Base-by-base conservation (phyloP, 768 basidiomycete genomes). In the Boletus fagicola region DNA sequence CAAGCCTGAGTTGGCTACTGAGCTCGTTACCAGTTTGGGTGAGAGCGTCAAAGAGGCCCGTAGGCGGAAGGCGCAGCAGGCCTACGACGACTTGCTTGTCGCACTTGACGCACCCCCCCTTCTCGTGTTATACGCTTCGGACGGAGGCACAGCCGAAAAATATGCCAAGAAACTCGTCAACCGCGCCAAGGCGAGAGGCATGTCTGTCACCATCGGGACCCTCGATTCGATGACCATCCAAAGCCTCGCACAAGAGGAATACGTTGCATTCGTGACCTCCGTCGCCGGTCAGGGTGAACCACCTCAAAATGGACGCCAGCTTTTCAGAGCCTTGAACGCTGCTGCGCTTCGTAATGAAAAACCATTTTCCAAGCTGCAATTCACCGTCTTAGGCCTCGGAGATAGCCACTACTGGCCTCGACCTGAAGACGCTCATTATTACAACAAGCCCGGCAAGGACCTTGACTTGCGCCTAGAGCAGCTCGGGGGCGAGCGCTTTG, bases 351-450 rank as follows among this genome's bases (percentile, higher is more conserved):
- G 71, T 51, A 75, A 77, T 2, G 86, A 88, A 51, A 78, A 75
- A 53, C 76, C 80, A 6, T 77, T 94, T 43, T 60, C 76, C 51
- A 86, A 86, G 59, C 76, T 94, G 57, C 87, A 83, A 67, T 91
- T 83, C 72, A 75, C 87, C 52, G 94, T 98, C 44, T 97, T 98
- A 64, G 96, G 80, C 48, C 89, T 99, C 85, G 97, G 97, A 59
- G 97, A 99, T 73, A 95, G 90, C 71, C 95, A 97, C 75, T 99
- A 99, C 77, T 99, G 97, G 97, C 97, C 97, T 10, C 84, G 97
- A 42, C 82, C 90, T 18, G 94, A 98, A 72, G 97, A 98, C 67
- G 88, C 87, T n/a, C 90, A 93, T 65, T 98, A 96, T 74, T 99
- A 98, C 80, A 99, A 98, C 81, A 97, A 94, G 74, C 87, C 96